Percentiles rank a stretch among this genome's conserved stretches.
Evolutionary conservation across 768 basidiomycete species (phyloP).

Genomic region (Porphyrellus cyaneotinctus): DNA sequence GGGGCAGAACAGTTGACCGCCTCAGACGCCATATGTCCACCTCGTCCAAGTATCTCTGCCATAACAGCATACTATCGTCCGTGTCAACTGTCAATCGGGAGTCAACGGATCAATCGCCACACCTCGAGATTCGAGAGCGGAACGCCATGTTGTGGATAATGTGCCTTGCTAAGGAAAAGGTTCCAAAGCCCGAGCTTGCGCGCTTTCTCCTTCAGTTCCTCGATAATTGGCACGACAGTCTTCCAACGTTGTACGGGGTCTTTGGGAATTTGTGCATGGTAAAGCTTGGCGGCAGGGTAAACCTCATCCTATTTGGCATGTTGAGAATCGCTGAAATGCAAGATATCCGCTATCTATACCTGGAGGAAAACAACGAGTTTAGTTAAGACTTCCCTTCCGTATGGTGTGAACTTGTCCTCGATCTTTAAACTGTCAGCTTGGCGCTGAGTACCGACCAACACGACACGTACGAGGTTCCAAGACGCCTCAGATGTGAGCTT

Average conservation of each 20-base stretch:
- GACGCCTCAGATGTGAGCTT: slow-evolving; percentile 79
- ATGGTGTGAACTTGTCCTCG: slow-evolving; percentile 90
- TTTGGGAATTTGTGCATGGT: slow-evolving; percentile 75
- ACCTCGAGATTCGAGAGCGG: slow-evolving; percentile 94
- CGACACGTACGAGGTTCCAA: slow-evolving; percentile 72
- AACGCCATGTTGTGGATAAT: slow-evolving; percentile 87
- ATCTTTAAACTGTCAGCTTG: slow-evolving; percentile 42
- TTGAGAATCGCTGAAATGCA: not conserved
- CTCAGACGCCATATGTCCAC: slow-evolving; percentile 78
- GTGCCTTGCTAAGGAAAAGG: slow-evolving; percentile 89
- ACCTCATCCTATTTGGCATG: slow-evolving; percentile 68
- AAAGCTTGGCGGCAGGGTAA: slow-evolving; percentile 70
- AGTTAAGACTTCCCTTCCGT: slow-evolving; percentile 79
- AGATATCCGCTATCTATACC: slow-evolving; percentile 38
- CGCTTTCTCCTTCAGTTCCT: slow-evolving; percentile 83
- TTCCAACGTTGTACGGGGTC: slow-evolving; percentile 79
- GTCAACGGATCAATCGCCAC: slow-evolving; percentile 11
- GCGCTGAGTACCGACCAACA: not conserved
- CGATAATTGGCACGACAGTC: slow-evolving; percentile 74
- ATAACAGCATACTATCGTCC: slow-evolving; percentile 85
- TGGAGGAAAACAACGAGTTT: slow-evolving; percentile 84
- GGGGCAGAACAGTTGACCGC: slow-evolving; percentile 93
- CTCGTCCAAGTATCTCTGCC: slow-evolving; percentile 91
- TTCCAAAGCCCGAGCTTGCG: slow-evolving; percentile 93
- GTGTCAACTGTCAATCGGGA: not conserved